Base-by-base conservation (phyloP, 257 asterid species). In the Solanum piurae region DNA sequence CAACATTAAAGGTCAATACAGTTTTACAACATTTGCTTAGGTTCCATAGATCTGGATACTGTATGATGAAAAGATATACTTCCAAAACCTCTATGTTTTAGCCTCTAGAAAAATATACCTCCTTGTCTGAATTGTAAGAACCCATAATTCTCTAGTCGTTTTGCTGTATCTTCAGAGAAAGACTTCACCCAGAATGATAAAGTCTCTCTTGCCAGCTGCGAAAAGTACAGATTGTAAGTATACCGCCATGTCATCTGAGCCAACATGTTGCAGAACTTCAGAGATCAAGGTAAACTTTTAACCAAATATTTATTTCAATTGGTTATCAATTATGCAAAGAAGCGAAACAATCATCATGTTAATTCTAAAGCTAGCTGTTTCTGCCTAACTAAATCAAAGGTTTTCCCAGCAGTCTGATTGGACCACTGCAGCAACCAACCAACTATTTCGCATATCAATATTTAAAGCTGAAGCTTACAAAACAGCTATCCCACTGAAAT, bases 111-210 rank as follows among this genome's bases (percentile, higher is more conserved):
- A 46, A 31, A 10, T 36, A 83, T 94, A 97, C 99, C 99, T 97
- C 99, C 99, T 29, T 97, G 99, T 92, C 99, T 94, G 86, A 94
- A 92, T 92, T 97, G 99, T 88, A 97, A 96, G 93, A 97, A 97
- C 84, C 99, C 99, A 83, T 92, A 97, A 89, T 97, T 97, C 91
- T 97, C 99, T 86, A 97, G 99, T 89, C 99, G 93, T 94, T 97
- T 97, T 86, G 99, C 98, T 21, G 99, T 97, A 90, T 97, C 99
- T 93, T 96, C 98, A 37, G 99, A 96, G 92, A 95, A 97, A 58
- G 99, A 98, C 95, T 96, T 97, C 83, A 97, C 95, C 99, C 99
- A 97, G 91, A 97, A 95, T 60, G 99, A 96, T 83, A 97, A 87
- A 33, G 95, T 91, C 90, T 97, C 99, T 92, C 99, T 95, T 77